A percentile compares a stretch with the other conserved stretches of the same genome.
These are phyloP conservation scores for Candida krabiensis DNA, from an alignment of 805 yeast genomes.

Conservation along the genomic window DNA sequence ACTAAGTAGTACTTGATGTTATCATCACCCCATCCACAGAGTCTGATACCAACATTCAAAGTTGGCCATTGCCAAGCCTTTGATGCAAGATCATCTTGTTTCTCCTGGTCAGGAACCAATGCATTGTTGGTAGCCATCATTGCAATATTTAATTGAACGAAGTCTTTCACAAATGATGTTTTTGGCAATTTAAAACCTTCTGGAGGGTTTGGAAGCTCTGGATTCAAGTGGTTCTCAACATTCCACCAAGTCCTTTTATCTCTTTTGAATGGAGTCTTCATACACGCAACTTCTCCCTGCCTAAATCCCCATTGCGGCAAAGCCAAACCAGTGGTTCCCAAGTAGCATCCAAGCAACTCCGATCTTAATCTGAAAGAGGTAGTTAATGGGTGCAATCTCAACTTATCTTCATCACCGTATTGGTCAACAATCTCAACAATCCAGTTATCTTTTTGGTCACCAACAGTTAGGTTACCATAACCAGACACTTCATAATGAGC, in stretches of 20 bases:
- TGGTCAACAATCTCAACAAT: conserved; percentile 76
- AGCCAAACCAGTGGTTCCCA: conserved; percentile 68
- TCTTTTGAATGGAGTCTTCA: conserved; percentile 60
- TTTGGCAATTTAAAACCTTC: conserved; percentile 66
- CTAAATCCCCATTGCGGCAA: conserved; percentile 84
- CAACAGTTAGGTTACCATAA: conserved; percentile 69
- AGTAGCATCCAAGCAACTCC: conserved; percentile 65
- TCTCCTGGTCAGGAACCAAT: conserved; percentile 73
- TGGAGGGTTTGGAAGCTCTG: conserved; percentile 57
- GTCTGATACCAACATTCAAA: conserved; percentile 70
- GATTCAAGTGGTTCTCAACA: conserved; percentile 68
- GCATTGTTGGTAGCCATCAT: conserved; percentile 90
- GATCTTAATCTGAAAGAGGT: conserved; percentile 70
- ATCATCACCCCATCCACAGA: conserved; percentile 69
- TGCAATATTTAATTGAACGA: conserved; percentile 71
- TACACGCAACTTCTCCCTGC: conserved; percentile 88
- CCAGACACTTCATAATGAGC: conserved; percentile 82
- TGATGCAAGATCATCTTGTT: conserved; percentile 69
- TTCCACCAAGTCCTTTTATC: conserved; percentile 92
- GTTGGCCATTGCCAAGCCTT: conserved; percentile 89
- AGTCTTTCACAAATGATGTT: conserved; percentile 76
- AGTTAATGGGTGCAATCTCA: conserved; percentile 70
- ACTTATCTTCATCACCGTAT: conserved; percentile 46
- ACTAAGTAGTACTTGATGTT: conserved; percentile 63
- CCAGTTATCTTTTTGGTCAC: conserved; percentile 91